Evolutionary conservation across 352 stramenopile genomes (phyloP).

Genomic region (Phytophthora macrochlamydospora): DNA sequence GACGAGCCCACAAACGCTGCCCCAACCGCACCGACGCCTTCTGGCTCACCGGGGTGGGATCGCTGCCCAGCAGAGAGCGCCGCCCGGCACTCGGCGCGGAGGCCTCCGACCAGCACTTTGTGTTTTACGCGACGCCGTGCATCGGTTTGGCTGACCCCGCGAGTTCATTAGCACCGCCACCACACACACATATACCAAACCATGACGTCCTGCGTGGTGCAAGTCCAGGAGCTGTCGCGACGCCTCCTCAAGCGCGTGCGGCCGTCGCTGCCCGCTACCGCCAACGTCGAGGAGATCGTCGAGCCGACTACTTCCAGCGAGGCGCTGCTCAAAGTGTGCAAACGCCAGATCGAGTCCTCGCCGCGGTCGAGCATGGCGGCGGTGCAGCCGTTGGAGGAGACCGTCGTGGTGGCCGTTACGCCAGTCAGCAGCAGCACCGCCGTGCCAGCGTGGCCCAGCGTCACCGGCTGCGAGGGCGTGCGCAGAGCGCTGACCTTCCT

Average conservation of each 20-base stretch:
- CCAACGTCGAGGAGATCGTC: constrained; percentile 21
- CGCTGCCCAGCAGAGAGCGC: constrained; percentile 11
- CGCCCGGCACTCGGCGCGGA: not conserved
- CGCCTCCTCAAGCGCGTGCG: constrained; percentile 52
- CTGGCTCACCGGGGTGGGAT: constrained; percentile 27
- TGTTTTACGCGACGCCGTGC: constrained; percentile 30
- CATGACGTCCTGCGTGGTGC: constrained; percentile 60
- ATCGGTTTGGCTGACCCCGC: not conserved
- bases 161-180: too few relatives aligned
- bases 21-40: constrained; percentile 29
- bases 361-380: constrained; percentile 38
- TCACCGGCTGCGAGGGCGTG: constrained; percentile 62
- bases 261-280: constrained; percentile 30
- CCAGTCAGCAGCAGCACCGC: not conserved
- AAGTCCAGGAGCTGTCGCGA: constrained; percentile 41
- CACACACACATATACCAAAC: constrained; percentile 1
- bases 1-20: constrained; percentile 28
- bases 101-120: constrained; percentile 23
- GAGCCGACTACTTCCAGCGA: constrained; percentile 46
- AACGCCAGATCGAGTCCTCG: constrained; percentile 54
- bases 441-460: constrained; percentile 39
- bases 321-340: constrained; percentile 62
- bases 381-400: constrained; percentile 19
- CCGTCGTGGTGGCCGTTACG: not conserved
- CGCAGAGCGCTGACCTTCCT: constrained; percentile 71